Evolutionary conservation across 2,329 filamentous ascomycete genomes (phyloP).

Genomic region (Trichophyton simii): DNA sequence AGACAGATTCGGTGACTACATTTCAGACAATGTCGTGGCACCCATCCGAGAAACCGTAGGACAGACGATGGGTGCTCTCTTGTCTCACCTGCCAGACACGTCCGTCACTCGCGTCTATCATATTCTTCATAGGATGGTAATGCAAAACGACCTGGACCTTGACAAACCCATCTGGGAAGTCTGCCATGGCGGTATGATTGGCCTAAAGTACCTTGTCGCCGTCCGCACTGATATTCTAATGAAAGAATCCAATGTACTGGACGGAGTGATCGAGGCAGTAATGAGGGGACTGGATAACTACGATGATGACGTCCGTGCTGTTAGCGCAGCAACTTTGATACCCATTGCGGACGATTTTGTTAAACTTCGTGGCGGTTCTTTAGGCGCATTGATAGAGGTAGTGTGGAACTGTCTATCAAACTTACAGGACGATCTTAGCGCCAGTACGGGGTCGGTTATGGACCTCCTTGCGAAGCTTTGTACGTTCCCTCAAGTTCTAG

Average conservation of each 20-base stretch:
- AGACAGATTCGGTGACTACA: slow-evolving; percentile 94
- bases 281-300: slow-evolving; percentile 86
- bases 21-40: slow-evolving; percentile 91
- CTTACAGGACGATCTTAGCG: slow-evolving; percentile 90
- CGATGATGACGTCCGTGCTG: slow-evolving; percentile 91
- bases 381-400: slow-evolving; percentile 77
- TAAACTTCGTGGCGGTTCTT: slow-evolving; percentile 60
- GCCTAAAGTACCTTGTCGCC: slow-evolving; percentile 84
- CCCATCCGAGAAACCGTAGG: slow-evolving; percentile 92
- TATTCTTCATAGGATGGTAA: slow-evolving; percentile 77
- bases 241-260: slow-evolving; percentile 71
- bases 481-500: slow-evolving; percentile 80
- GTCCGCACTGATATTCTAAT: slow-evolving; percentile 86
- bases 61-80: slow-evolving; percentile 77
- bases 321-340: slow-evolving; percentile 93
- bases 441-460: slow-evolving; percentile 97
- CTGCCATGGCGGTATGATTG: slow-evolving; percentile 96
- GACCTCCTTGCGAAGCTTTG: slow-evolving; percentile 91
- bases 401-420: slow-evolving; percentile 97
- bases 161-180: slow-evolving; percentile 77
- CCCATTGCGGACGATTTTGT: slow-evolving; percentile 95
- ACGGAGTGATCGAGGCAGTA: slow-evolving; percentile 81
- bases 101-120: slow-evolving; percentile 77
- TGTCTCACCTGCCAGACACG: slow-evolving; percentile 66
- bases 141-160: slow-evolving; percentile 69